These are phyloP conservation scores for Croton laevigatus DNA, from an alignment of 441 rosid genomes.

Conservation along the genomic window DNA sequence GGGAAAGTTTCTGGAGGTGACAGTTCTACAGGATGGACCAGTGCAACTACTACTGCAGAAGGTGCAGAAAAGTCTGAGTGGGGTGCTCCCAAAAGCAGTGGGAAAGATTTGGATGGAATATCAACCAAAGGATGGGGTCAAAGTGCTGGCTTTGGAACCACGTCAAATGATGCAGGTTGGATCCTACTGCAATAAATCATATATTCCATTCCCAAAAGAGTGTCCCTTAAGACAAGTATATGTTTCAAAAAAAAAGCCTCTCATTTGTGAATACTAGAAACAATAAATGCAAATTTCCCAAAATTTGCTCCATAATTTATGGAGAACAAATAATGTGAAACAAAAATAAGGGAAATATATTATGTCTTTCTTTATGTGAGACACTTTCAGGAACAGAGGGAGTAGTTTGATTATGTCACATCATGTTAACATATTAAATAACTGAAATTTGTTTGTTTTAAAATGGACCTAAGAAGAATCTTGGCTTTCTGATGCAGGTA, in stretches of 20 bases:
- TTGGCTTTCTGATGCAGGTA: neutral
- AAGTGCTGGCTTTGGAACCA: conserved; percentile 1
- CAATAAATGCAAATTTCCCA: too few relatives aligned
- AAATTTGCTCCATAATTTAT: too few relatives aligned
- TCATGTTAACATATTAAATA: neutral
- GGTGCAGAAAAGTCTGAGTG: conserved; percentile 6
- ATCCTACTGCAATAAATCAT: neutral
- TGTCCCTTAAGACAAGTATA: too few relatives aligned
- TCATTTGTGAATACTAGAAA: too few relatives aligned
- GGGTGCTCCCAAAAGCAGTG: conserved; percentile 16
- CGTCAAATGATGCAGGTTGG: conserved; percentile 9
- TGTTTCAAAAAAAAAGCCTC: too few relatives aligned
- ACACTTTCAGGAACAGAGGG: too few relatives aligned
- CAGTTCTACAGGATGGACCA: conserved; percentile 10
- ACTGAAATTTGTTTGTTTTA: neutral
- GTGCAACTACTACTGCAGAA: neutral
- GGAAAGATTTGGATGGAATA: conserved; percentile 15
- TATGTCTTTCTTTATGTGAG: too few relatives aligned
- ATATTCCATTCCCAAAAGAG: too few relatives aligned
- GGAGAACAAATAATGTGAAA: too few relatives aligned
- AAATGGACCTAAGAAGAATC: neutral
- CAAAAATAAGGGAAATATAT: too few relatives aligned
- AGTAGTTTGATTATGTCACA: neutral
- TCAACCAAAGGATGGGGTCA: conserved; percentile 19
- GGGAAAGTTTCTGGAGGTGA: conserved; percentile 2